Base-by-base conservation (phyloP, 2,329 filamentous ascomycete genomes). In the Colletotrichum melonis region DNA sequence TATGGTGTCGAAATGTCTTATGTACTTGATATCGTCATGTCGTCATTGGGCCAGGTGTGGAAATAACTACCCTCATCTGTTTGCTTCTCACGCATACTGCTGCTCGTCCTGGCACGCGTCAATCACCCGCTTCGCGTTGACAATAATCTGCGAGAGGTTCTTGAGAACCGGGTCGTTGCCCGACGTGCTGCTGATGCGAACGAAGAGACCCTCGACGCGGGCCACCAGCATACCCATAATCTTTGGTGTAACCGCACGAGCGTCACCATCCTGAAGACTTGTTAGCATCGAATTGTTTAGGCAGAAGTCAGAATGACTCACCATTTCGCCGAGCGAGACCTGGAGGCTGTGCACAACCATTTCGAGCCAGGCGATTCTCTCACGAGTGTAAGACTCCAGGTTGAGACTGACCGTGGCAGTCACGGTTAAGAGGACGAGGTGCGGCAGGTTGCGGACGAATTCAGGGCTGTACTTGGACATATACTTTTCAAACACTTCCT, bases 341-440 rank as follows among this genome's bases (percentile, higher is more conserved):
- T 86, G 84, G 75, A 92, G 87, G 32, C 86, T 84, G 54, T 85
- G 82, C n/a, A 92, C 82, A 52, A 91, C 87, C 77, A 88, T 85
- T 78, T 92, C 90, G 54, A 92, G 85, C 89, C 91, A 91, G 26
- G 83, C 84, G 66, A 92, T 82, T 79, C 90, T 90, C 77, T 90
- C 86, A 62, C 86, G 84, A 64, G 92, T 81, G 54, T 87, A 88
- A 5, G 85, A 83, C 70, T 86, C 86, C 58, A 93, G 82, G 56
- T 91, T 86, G 77, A 90, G 86, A 46, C 89, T 89, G 67, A 93
- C 87, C 8, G 90, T 92, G 28, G 91, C 90, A 67, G 90, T 90
- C 52, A 92, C 88, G 1, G 91, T 92, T 59, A 93, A 85, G 24
- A 92, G 84, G 64, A 93, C 86, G 24, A 93, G 84, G 22, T 90